Base-by-base conservation (phyloP, 805 yeast genomes). In the Maudiozyma bulderi region DNA sequence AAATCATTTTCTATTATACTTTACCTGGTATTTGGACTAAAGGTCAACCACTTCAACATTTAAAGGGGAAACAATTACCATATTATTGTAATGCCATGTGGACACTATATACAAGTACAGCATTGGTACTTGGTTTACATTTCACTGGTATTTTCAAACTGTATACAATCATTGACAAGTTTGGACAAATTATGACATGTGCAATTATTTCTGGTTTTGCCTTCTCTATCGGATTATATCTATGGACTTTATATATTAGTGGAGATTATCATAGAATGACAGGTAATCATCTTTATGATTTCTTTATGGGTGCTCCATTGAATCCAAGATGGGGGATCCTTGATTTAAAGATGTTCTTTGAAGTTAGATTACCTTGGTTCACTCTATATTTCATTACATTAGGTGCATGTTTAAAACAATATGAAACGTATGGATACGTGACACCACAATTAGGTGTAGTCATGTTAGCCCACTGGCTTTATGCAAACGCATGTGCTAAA, bases 291-390 rank as follows among this genome's bases (percentile, higher is more conserved):
- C 67, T 93, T 56, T 91, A 89, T 63, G 99, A 93, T 68, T 74
- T 88, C 61, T 93, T 93, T 72, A 82, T 93, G 95, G 99, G 99
- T 45, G 96, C 96, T 13, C 95, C 97, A 40, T 78, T 93, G 65
- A 93, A 93, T 69, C 99, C 99, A 54, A 78, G 99, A 66, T 74
- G 91, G 63, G 98, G 97, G 40, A 83, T 82, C 58, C 76, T 91
- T 59, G 99, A 93, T 69, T 73, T 88, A 66, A 93, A 93, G 75
- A 88, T 93, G 95, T 93, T 93, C 69, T 91, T 89, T 65, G 99
- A 93, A 70, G 97, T 93, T 42, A 81, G 99, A 66, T 74, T 93
- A 52, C 99, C 99, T 13, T 93, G 99, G 99, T 93, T 82, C 72
- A 86, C 89, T 11, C 70, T 93, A 45, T 81, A 82, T 68, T 86